A percentile compares a stretch with the other conserved stretches of the same genome.
Conservation (phyloP, 768 basidiomycete genomes). For the Tephrocybe rancida region DNA sequence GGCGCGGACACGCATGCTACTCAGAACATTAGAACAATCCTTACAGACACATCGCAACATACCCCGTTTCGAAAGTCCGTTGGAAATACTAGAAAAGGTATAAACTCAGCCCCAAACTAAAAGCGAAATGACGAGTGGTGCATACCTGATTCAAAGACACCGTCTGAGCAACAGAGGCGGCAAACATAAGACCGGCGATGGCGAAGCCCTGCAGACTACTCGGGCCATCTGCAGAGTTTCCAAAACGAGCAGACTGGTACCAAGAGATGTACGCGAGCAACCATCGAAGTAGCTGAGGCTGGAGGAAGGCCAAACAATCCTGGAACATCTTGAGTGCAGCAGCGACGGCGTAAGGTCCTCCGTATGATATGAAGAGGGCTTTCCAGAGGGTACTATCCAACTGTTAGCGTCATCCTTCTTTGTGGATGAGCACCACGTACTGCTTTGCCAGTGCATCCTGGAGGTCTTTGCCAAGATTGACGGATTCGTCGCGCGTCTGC, state of each 20-base stretch:
- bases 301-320: conserved; percentile 80
- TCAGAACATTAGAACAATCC: not conserved
- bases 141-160: conserved; percentile 76
- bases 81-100: conserved; percentile 74
- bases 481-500: conserved; percentile 66
- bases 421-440: conserved; percentile 36
- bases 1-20: conserved; percentile 88
- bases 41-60: conserved; percentile 3
- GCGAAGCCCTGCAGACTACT: conserved; percentile 68
- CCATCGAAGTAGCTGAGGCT: conserved; percentile 84
- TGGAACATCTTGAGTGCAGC: conserved; percentile 72
- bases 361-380: conserved; percentile 79
- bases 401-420: not conserved
- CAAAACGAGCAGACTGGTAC: conserved; percentile 61
- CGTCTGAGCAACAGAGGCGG: conserved; percentile 77
- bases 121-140: not conserved
- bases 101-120: not conserved
- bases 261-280: conserved; percentile 80
- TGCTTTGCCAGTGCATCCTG: conserved; percentile 62
- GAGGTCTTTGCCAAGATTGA: conserved; percentile 64
- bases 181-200: conserved; percentile 81
- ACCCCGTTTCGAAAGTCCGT: conserved; percentile 74
- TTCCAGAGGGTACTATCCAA: conserved; percentile 64
- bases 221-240: conserved; percentile 26
- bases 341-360: conserved; percentile 69